Conservation (phyloP, 179 eudicot genomes). For the Spergularia azorica region DNA sequence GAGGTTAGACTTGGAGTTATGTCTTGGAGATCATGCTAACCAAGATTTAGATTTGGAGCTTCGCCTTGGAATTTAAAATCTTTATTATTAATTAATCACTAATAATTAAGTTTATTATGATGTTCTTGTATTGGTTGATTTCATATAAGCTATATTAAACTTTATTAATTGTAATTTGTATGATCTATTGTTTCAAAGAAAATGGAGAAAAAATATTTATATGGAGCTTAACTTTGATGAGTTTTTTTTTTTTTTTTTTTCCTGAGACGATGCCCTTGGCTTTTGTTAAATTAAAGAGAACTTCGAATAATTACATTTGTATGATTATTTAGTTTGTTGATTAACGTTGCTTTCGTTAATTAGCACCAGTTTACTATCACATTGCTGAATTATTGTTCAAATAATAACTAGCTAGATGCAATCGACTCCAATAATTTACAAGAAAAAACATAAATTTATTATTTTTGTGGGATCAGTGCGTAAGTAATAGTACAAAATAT, state of each 20-base stretch:
- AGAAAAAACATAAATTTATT: too few relatives aligned
- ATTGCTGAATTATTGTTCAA: too few relatives aligned
- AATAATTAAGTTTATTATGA: background rate
- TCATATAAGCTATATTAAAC: background rate
- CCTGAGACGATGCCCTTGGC: slow-evolving; percentile 20
- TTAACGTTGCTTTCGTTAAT: too few relatives aligned
- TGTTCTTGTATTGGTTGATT: background rate
- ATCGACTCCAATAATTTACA: too few relatives aligned
- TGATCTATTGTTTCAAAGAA: slow-evolving; percentile 31
- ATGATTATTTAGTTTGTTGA: too few relatives aligned
- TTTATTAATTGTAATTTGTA: background rate
- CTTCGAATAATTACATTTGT: too few relatives aligned
- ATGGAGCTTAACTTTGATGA: background rate
- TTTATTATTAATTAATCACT: background rate
- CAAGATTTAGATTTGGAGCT: slow-evolving; percentile 86
- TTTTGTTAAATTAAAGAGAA: background rate
- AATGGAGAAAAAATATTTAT: slow-evolving; percentile 11
- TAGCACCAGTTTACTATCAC: too few relatives aligned
- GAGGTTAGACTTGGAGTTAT: slow-evolving; percentile 47
- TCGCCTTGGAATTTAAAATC: slow-evolving; percentile 52
- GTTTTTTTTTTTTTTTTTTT: slow-evolving; percentile 17
- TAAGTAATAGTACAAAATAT: too few relatives aligned
- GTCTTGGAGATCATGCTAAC: slow-evolving; percentile 43
- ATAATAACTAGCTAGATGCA: too few relatives aligned
- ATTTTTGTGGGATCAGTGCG: too few relatives aligned